phyloP scores from a whole-genome alignment of 1,284 basidiomycete species.

The Trichosporon coremiiforme region DNA sequence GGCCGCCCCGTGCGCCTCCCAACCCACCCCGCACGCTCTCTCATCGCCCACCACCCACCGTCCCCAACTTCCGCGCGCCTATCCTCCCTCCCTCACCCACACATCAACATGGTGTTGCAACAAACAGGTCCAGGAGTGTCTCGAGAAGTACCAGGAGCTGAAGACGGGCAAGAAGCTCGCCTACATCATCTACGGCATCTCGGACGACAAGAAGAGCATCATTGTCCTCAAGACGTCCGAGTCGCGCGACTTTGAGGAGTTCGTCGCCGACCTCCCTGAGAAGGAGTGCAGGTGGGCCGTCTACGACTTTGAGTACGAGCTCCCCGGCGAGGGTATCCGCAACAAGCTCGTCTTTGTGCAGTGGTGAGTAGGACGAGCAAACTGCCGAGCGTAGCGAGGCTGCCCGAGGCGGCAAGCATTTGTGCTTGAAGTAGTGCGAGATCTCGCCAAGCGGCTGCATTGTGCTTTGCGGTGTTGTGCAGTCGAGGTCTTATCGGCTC shows the following conservation, averaged over 20 bases:
- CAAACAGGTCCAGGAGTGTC: slow-evolving; percentile 59
- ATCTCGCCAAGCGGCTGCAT: too few species aligned
- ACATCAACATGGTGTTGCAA: not conserved
- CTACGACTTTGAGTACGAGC: slow-evolving; percentile 87
- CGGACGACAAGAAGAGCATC: slow-evolving; percentile 70
- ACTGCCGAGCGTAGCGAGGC: too few species aligned
- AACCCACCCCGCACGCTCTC: not conserved
- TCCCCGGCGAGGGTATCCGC: slow-evolving; percentile 74
- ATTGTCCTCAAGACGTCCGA: slow-evolving; percentile 67
- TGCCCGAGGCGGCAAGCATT: not conserved
- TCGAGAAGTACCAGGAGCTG: slow-evolving; percentile 69
- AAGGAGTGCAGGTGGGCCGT: slow-evolving; percentile 82
- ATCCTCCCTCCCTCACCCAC: not conserved
- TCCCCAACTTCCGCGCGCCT: not conserved
- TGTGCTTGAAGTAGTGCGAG: too few species aligned
- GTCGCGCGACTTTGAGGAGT: slow-evolving; percentile 70
- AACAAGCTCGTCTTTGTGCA: slow-evolving; percentile 88
- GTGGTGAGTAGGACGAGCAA: slow-evolving; percentile 62
- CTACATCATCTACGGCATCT: slow-evolving; percentile 84
- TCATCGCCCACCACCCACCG: not conserved
- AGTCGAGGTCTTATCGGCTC: too few species aligned
- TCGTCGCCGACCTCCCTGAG: slow-evolving; percentile 74
- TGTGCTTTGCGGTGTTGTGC: too few species aligned
- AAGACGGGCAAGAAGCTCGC: slow-evolving; percentile 82
- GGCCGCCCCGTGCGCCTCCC: slow-evolving; percentile 1